These are phyloP conservation scores for Penicillium lividum DNA, from an alignment of 495 filamentous ascomycete species.

Conservation along the genomic window DNA sequence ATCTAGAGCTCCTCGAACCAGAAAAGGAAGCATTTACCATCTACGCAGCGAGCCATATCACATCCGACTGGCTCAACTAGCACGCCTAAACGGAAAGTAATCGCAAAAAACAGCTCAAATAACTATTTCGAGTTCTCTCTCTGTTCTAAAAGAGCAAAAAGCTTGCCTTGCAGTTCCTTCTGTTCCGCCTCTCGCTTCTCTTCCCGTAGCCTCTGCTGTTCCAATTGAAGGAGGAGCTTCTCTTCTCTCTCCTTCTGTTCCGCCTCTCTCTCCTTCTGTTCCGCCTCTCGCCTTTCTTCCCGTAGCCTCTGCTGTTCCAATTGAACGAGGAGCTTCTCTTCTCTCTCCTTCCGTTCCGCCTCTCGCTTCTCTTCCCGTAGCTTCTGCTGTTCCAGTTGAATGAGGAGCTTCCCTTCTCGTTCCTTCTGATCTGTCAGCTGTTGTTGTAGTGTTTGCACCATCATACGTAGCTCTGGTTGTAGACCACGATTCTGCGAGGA, in stretches of 20 bases:
- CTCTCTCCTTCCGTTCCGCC: background rate
- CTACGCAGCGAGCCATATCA: background rate
- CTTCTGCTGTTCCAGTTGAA: background rate
- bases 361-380: conserved; percentile 5
- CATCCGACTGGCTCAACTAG: background rate
- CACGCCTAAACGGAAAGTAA: background rate
- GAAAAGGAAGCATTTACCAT: background rate
- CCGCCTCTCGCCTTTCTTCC: background rate
- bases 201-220: too few species aligned
- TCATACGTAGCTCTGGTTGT: conserved; percentile 11
- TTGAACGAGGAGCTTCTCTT: background rate
- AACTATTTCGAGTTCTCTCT: background rate
- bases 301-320: background rate
- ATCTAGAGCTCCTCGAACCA: background rate
- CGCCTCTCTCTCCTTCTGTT: background rate
- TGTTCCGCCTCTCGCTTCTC: conserved; percentile 5
- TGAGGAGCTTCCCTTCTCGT: conserved; percentile 3
- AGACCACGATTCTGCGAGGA: conserved; percentile 12
- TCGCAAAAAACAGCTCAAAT: background rate
- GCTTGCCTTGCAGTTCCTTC: background rate
- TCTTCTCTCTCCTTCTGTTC: background rate
- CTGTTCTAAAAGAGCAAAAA: background rate
- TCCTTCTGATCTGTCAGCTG: conserved; percentile 9
- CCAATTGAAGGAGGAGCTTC: too few species aligned
- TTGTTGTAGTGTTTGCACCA: conserved; percentile 11